Evolutionary conservation across 2,329 filamentous ascomycete species (phyloP).

Genomic region (Botrytis fragariae): DNA sequence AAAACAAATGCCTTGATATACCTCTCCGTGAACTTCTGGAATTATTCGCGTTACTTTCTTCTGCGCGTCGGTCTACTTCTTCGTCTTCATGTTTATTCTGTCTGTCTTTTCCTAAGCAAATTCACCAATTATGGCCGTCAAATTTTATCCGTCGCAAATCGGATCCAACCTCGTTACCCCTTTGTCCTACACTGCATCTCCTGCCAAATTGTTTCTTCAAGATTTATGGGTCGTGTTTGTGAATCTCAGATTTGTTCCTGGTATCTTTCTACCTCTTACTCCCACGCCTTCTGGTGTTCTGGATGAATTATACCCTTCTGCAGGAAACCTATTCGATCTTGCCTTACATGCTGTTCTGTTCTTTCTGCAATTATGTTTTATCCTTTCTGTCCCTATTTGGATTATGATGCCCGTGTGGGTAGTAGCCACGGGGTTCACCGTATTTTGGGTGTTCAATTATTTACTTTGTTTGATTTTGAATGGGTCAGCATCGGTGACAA

Average conservation of each 20-base stretch:
- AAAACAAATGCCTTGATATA: background rate
- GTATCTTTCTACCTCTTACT: background rate
- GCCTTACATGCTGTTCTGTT: conserved; percentile 57
- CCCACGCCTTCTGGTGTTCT: conserved; percentile 15
- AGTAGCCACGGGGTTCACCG: conserved; percentile 41
- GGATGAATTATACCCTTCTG: conserved; percentile 62
- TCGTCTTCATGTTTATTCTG: background rate
- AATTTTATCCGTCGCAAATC: conserved; percentile 53
- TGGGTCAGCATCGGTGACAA: conserved; percentile 42
- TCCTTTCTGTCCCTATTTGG: conserved; percentile 55
- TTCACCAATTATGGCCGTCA: conserved; percentile 42
- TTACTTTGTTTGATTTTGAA: conserved; percentile 53
- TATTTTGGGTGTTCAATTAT: conserved; percentile 51
- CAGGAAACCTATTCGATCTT: conserved; percentile 56
- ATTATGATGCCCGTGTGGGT: conserved; percentile 51
- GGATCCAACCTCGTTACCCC: conserved; percentile 47
- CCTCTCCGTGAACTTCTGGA: background rate
- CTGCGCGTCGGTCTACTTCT: background rate
- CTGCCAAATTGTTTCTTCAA: conserved; percentile 20
- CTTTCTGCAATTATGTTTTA: conserved; percentile 58
- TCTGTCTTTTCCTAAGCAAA: conserved; percentile 5
- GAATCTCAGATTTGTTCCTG: conserved; percentile 41
- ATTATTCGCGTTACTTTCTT: background rate
- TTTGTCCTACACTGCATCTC: conserved; percentile 24
- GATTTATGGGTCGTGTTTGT: conserved; percentile 1